Conservation (phyloP, 306 rosid species). For the Boehmeria nivea region DNA sequence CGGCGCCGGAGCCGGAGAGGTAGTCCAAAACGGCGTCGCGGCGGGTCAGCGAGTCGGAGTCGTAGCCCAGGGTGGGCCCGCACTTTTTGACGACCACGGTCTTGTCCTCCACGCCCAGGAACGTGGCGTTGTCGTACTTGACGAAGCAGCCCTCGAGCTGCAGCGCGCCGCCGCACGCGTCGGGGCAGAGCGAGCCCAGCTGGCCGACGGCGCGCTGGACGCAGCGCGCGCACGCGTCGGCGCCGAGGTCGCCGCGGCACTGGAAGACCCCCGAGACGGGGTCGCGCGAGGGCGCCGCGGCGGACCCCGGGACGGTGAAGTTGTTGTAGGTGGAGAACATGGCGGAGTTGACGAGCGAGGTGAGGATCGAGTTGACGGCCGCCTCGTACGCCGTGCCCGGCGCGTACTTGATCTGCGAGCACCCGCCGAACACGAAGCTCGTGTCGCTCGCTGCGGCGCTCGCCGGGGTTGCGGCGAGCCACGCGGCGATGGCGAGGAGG, state of each 20-base stretch:
- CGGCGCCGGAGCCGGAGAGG: conserved; percentile 36
- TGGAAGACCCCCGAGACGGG: conserved; percentile 70
- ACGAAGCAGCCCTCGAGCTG: conserved; percentile 84
- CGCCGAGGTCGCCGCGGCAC: conserved; percentile 74
- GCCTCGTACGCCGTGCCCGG: conserved; percentile 56
- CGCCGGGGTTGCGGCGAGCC: conserved; percentile 33
- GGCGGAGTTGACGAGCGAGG: conserved; percentile 69
- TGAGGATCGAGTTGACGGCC: conserved; percentile 54
- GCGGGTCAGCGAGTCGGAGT: conserved; percentile 39
- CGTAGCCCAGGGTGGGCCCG: conserved; percentile 51
- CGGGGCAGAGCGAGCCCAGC: conserved; percentile 53
- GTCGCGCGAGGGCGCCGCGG: conserved; percentile 23
- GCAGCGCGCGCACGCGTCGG: conserved; percentile 57
- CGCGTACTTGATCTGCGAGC: conserved; percentile 53
- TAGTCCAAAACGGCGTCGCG: conserved; percentile 54
- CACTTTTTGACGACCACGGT: conserved; percentile 64
- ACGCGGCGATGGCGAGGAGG: conserved; percentile 15
- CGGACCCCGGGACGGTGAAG: conserved; percentile 35
- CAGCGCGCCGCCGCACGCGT: conserved; percentile 74
- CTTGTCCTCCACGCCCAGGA: conserved; percentile 84
- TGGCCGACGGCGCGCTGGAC: conserved; percentile 49
- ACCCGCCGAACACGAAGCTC: conserved; percentile 70
- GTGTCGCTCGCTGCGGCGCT: conserved; percentile 27
- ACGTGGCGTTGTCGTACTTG: conserved; percentile 63
- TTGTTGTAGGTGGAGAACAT: conserved; percentile 58